Percentiles rank a stretch among this genome's conserved stretches.
Evolutionary conservation across 768 basidiomycete genomes (phyloP).

Genomic region (Lactifluus piperatus): DNA sequence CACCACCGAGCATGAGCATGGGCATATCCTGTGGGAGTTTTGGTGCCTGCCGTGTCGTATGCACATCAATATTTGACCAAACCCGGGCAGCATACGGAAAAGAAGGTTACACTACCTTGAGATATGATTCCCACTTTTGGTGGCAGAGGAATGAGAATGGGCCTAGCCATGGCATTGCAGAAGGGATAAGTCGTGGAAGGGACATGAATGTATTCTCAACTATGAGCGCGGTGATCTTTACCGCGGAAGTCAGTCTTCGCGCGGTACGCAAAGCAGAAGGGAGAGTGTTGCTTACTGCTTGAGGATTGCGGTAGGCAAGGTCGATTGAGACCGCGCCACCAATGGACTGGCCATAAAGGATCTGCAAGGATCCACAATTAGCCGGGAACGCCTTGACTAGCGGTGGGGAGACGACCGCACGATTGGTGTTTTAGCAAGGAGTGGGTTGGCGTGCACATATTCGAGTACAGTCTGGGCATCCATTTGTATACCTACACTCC

Average conservation of each 20-base stretch:
- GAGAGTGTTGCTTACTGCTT: constrained; percentile 38
- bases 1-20: constrained; percentile 76
- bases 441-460: constrained; percentile 55
- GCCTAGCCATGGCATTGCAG: constrained; percentile 62
- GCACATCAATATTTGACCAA: background rate
- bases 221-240: constrained; percentile 66
- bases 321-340: constrained; percentile 92
- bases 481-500: constrained; percentile 54
- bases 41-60: constrained; percentile 18
- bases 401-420: constrained; percentile 32
- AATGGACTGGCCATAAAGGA: constrained; percentile 79
- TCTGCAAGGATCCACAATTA: constrained; percentile 30
- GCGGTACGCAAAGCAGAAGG: background rate
- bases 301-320: constrained; percentile 69
- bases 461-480: constrained; percentile 83
- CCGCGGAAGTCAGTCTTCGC: background rate
- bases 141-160: constrained; percentile 76
- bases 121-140: constrained; percentile 80
- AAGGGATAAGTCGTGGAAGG: constrained; percentile 73
- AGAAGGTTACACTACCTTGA: constrained; percentile 38
- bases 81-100: constrained; percentile 19
- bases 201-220: constrained; percentile 93
- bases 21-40: constrained; percentile 57
- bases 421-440: constrained; percentile 56
- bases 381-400: too few relatives aligned